Evolutionary conservation across 1,139 yeast species (phyloP).

Genomic region (Protomyces lactucae-debilis): DNA sequence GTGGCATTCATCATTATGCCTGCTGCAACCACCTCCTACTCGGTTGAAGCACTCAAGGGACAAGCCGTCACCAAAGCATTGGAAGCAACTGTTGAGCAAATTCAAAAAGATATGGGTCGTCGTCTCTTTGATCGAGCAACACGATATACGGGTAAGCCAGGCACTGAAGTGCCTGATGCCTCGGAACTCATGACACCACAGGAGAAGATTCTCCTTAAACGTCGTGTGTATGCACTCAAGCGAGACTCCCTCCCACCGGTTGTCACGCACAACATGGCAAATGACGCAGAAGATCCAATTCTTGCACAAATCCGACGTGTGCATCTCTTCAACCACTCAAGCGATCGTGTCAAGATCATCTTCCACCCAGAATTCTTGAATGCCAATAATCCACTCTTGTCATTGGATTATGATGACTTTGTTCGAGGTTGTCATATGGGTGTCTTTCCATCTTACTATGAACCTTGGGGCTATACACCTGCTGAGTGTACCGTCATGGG

Average conservation of each 20-base stretch:
- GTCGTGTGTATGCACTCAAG: conserved; percentile 89
- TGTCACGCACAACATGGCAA: conserved; percentile 96
- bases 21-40: conserved; percentile 85
- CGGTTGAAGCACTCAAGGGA: conserved; percentile 91
- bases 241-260: conserved; percentile 87
- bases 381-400: conserved; percentile 88
- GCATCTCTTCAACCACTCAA: conserved; percentile 79
- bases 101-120: conserved; percentile 80
- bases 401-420: conserved; percentile 93
- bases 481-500: conserved; percentile 99
- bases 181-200: conserved; percentile 82
- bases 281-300: conserved; percentile 86
- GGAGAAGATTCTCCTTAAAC: conserved; percentile 81
- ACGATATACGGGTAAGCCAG: conserved; percentile 57
- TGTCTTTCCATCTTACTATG: conserved; percentile 96
- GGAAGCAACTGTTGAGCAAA: conserved; percentile 83
- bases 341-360: conserved; percentile 87
- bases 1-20: conserved; percentile 99
- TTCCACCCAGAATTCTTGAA: conserved; percentile 97
- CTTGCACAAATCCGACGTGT: conserved; percentile 89
- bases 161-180: conserved; percentile 57
- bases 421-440: conserved; percentile 98
- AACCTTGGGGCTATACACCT: conserved; percentile 99
- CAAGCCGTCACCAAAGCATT: conserved; percentile 93
- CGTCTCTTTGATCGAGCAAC: conserved; percentile 89